Evolutionary conservation across 148 eudicot genomes (phyloP).

Genomic region (Vaccinium darrowii): DNA sequence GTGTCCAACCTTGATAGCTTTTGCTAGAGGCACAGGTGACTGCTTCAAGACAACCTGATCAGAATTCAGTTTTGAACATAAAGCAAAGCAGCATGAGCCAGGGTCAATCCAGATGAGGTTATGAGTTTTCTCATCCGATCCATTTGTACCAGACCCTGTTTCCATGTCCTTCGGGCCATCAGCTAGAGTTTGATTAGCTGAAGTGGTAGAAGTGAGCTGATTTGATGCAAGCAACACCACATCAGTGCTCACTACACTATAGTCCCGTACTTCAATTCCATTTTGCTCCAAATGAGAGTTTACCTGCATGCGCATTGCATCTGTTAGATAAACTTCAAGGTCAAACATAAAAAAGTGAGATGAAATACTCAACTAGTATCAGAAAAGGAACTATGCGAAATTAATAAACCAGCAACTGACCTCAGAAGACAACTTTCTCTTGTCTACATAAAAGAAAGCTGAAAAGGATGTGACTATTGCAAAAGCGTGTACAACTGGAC

Average conservation of each 20-base stretch:
- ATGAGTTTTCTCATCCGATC: constrained; percentile 31
- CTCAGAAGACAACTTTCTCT: constrained; percentile 79
- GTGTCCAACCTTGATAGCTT: constrained; percentile 77
- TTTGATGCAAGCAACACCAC: constrained; percentile 65
- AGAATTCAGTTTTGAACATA: constrained; percentile 67
- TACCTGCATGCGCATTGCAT: constrained; percentile 40
- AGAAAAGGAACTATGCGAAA: neutral
- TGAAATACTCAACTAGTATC: neutral
- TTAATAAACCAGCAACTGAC: constrained; percentile 35
- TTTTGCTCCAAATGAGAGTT: constrained; percentile 59
- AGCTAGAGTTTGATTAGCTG: constrained; percentile 25
- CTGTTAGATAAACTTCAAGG: neutral
- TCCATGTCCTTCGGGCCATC: constrained; percentile 26
- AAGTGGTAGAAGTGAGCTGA: constrained; percentile 50
- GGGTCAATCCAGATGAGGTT: constrained; percentile 79
- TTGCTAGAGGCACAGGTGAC: constrained; percentile 86
- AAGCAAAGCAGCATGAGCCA: constrained; percentile 81
- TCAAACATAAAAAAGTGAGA: constrained; percentile 6
- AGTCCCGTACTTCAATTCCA: constrained; percentile 78
- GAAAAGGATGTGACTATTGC: constrained; percentile 70
- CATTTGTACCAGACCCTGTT: constrained; percentile 28
- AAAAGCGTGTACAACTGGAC: constrained; percentile 92
- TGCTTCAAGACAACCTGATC: constrained; percentile 72
- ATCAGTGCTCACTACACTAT: constrained; percentile 66
- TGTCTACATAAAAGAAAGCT: constrained; percentile 85